Conservation (phyloP, 257 asterid genomes). For the Solanum appendiculatum region DNA sequence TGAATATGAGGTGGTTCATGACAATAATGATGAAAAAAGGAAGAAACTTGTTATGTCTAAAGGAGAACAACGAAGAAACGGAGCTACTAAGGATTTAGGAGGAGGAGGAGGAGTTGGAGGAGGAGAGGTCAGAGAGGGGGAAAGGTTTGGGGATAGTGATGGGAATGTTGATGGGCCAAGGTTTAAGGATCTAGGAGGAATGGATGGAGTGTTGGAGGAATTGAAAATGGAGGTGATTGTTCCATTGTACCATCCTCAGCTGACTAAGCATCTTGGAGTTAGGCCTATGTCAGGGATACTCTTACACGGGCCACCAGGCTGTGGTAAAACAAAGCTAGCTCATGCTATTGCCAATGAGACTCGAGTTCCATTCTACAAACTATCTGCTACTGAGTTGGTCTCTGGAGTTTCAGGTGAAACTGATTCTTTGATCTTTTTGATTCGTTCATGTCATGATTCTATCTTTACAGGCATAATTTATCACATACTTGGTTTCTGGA, state of each 20-base stretch:
- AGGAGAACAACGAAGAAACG: conserved; percentile 3
- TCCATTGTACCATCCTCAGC: conserved; percentile 57
- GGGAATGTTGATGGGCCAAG: conserved; percentile 24
- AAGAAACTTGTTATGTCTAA: conserved; percentile 31
- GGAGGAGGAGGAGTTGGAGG: background rate
- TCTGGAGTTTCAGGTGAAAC: conserved; percentile 66
- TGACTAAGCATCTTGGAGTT: conserved; percentile 50
- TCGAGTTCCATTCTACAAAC: conserved; percentile 65
- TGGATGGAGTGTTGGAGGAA: conserved; percentile 51
- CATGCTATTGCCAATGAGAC: conserved; percentile 95
- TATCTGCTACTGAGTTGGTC: conserved; percentile 87
- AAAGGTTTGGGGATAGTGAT: conserved; percentile 1
- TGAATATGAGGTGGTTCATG: conserved; percentile 27
- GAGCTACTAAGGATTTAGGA: background rate
- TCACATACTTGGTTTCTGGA: background rate
- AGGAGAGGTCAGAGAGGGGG: background rate
- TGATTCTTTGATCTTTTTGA: background rate
- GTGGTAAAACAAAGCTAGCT: conserved; percentile 93
- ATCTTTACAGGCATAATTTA: background rate
- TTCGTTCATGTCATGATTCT: background rate
- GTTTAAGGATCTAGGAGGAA: conserved; percentile 91
- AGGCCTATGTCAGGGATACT: conserved; percentile 71
- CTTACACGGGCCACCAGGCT: conserved; percentile 93
- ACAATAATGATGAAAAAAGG: conserved; percentile 11
- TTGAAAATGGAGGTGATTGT: conserved; percentile 66